Evolutionary conservation across 352 stramenopile species (phyloP).

Genomic region (Globisporangium irregulare): DNA sequence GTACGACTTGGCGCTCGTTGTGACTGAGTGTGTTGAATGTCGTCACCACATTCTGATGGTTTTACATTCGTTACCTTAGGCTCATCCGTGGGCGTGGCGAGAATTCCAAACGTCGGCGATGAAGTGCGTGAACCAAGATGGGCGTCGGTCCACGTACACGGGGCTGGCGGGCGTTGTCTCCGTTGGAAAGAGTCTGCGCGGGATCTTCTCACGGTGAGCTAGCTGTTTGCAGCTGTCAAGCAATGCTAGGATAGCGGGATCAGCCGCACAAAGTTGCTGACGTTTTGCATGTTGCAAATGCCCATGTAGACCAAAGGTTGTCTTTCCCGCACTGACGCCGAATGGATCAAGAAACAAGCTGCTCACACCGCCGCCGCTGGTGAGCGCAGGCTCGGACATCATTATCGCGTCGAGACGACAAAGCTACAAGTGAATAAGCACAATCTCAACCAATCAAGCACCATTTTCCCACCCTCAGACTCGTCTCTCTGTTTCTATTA

Average conservation of each 20-base stretch:
- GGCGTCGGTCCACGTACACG: conserved; percentile 37
- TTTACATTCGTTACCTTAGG: conserved; percentile 19
- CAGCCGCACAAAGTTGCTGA: background rate
- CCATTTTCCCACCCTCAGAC: background rate
- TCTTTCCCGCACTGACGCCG: conserved; percentile 16
- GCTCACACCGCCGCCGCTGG: background rate
- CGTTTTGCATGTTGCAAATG: background rate
- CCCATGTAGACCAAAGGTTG: conserved; percentile 14
- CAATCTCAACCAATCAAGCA: background rate
- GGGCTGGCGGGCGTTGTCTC: conserved; percentile 41
- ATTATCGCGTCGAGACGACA: conserved; percentile 8
- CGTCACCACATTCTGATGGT: background rate
- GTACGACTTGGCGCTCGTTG: conserved; percentile 25
- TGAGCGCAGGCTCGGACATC: conserved; percentile 9
- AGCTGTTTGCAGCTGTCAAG: background rate
- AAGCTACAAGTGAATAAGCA: conserved; percentile 6
- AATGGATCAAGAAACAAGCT: background rate
- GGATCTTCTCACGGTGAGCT: conserved; percentile 46
- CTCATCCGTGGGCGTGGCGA: conserved; percentile 66
- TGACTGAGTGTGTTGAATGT: background rate
- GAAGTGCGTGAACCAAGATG: conserved; percentile 64
- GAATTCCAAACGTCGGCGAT: conserved; percentile 71
- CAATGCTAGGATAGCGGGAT: background rate
- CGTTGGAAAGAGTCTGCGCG: conserved; percentile 57
- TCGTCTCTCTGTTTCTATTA: background rate